Conservation (phyloP, 2,329 filamentous ascomycete species). For the Curvularia eragrostidis region DNA sequence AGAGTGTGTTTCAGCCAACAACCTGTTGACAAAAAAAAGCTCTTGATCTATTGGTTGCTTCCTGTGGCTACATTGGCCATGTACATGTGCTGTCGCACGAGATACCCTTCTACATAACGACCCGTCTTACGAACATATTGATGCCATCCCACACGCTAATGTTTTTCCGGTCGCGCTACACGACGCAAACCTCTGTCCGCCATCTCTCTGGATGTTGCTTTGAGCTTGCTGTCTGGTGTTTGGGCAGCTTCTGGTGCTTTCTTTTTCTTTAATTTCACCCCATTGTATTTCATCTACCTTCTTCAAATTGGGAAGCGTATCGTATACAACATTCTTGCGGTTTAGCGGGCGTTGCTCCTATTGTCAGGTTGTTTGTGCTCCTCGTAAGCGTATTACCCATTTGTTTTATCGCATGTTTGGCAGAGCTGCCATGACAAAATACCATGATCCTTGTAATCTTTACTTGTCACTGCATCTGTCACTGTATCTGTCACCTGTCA, state of each 20-base stretch:
- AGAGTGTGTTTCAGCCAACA: conserved; percentile 7
- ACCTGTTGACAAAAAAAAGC: conserved; percentile 5
- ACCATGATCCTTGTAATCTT: conserved; percentile 5
- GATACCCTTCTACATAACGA: conserved; percentile 30
- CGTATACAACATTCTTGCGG: conserved; percentile 32
- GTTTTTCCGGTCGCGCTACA: conserved; percentile 32
- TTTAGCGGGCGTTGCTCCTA: conserved; percentile 44
- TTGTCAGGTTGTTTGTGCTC: conserved; percentile 10
- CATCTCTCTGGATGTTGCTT: conserved; percentile 23
- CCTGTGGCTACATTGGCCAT: conserved; percentile 5
- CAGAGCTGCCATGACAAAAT: conserved; percentile 8
- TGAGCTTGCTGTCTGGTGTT: conserved; percentile 26
- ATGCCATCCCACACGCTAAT: conserved; percentile 43
- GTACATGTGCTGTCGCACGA: conserved; percentile 11
- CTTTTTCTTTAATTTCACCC: conserved; percentile 21
- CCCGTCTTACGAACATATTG: conserved; percentile 30
- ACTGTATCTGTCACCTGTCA: conserved; percentile 5
- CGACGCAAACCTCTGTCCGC: conserved; percentile 31
- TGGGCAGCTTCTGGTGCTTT: conserved; percentile 33
- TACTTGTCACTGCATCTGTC: not conserved
- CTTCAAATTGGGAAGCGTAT: conserved; percentile 17
- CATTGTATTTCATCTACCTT: conserved; percentile 18
- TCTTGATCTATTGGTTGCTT: conserved; percentile 2
- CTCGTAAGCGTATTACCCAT: conserved; percentile 18
- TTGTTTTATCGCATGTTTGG: conserved; percentile 14